Conservation (phyloP, 306 rosid species). For the Mimosa bimucronata region DNA sequence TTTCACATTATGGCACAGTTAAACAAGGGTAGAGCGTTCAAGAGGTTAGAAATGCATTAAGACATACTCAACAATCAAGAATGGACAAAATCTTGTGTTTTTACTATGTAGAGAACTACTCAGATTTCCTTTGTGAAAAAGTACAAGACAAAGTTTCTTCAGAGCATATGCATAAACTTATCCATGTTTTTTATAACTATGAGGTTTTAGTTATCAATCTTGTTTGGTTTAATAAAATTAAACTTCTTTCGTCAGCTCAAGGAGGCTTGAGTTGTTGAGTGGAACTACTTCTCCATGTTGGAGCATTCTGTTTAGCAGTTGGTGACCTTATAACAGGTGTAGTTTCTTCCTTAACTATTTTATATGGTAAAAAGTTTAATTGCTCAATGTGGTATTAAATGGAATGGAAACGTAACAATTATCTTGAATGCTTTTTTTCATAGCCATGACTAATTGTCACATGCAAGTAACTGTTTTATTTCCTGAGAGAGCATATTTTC, state of each 20-base stretch:
- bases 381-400: constrained; percentile 26
- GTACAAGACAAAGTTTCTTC: neutral
- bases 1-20: constrained; percentile 10
- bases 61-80: constrained; percentile 19
- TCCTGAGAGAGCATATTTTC: constrained; percentile 23
- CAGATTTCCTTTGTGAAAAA: constrained; percentile 15
- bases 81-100: constrained; percentile 34
- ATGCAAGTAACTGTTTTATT: constrained; percentile 22
- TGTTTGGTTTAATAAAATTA: constrained; percentile 28
- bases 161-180: no score
- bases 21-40: constrained; percentile 12
- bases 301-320: constrained; percentile 86
- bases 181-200: no score
- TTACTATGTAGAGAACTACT: constrained; percentile 11
- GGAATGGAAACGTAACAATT: constrained; percentile 1
- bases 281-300: constrained; percentile 97
- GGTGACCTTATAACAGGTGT: constrained; percentile 96
- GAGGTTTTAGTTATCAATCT: no score
- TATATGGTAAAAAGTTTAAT: neutral
- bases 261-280: constrained; percentile 98
- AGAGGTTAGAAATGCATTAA: constrained; percentile 21
- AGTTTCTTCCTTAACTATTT: neutral
- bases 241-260: constrained; percentile 65
- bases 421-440: neutral
- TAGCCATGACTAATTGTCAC: constrained; percentile 17